Evolutionary conservation across 176 grass and related monocot species (phyloP), one percentile per base, ranked within the genome.

Genomic region (Elymus sibiricus): DNA sequence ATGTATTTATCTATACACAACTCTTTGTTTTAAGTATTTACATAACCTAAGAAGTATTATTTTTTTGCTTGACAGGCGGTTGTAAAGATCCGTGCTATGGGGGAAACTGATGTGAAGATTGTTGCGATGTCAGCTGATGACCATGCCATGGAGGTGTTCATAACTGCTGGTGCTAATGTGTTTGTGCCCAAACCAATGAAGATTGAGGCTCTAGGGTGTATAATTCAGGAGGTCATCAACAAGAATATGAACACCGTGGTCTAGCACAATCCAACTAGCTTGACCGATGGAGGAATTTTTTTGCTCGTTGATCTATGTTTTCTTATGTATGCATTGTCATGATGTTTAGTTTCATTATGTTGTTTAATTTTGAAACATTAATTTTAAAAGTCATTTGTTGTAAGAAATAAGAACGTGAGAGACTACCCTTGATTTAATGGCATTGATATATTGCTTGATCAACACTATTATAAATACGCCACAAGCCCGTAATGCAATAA

Each of bases 11-110:
- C 0, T 31, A 16, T 7, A 8, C 15, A 32, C 2, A 15, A 31
- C 6, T 66, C 29, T 2, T 66, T 31, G 13, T 3, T 31, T 31
- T 53, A 53, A 7, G 5, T 53, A 17, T 53, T 16, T 5, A 53
- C 17, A 32, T 66, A 31, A 3, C 32, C 6, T 32, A 17, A 6
- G 32, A 7, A 17, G 2, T 6, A 0, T 15, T 1, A 3, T 31
- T 13, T 56, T 13, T 56, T 56, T 66, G 26, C 27, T 16, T 32
- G 6, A 66, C 4, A 88, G 64, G 80, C 79, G 59, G 27, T 88
- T 19, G 15, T 22, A 28, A 88, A 78, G 80, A 88, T 88, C 11
- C 73, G 64, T 83, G 51, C 38, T 53, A 71, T 88, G 49, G 86
- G 73, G 26, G 64, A 29, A 63, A 70, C 49, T 83, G 14, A 71